Evolutionary conservation across 805 yeast genomes (phyloP).

Genomic region (Blastobotrys parvus): DNA sequence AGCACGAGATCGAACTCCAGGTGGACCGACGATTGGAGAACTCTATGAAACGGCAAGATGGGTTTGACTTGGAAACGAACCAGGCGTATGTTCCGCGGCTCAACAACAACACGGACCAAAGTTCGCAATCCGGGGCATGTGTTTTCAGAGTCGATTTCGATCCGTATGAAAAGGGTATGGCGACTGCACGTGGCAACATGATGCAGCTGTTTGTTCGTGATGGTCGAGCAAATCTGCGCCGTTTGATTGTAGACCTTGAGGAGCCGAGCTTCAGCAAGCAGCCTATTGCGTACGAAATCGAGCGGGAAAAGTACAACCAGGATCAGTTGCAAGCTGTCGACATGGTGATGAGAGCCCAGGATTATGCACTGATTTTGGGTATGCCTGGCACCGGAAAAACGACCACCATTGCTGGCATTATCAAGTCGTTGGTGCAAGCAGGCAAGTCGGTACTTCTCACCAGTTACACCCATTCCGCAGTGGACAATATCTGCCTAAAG

Average conservation of each 20-base stretch:
- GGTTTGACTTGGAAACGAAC: slow-evolving; percentile 37
- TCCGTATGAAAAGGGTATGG: slow-evolving; percentile 65
- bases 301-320: slow-evolving; percentile 39
- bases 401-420: slow-evolving; percentile 74
- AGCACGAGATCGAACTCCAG: slow-evolving; percentile 38
- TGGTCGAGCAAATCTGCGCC: slow-evolving; percentile 36
- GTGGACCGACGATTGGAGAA: slow-evolving; percentile 46
- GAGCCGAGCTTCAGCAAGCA: slow-evolving; percentile 35
- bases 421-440: slow-evolving; percentile 48
- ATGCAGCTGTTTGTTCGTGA: slow-evolving; percentile 53
- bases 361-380: slow-evolving; percentile 77
- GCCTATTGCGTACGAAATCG: slow-evolving; percentile 8
- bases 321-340: slow-evolving; percentile 70
- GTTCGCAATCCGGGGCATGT: slow-evolving; percentile 7
- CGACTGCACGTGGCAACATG: slow-evolving; percentile 68
- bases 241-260: slow-evolving; percentile 45
- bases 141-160: slow-evolving; percentile 70
- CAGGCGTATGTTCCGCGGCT: slow-evolving; percentile 34
- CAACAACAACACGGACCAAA: neutral
- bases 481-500: slow-evolving; percentile 82
- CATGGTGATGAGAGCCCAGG: slow-evolving; percentile 54
- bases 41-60: slow-evolving; percentile 33
- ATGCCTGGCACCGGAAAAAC: slow-evolving; percentile 99
- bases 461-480: slow-evolving; percentile 92
- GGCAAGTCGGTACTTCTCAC: slow-evolving; percentile 68